These are phyloP conservation scores for Trichoderma guizhouense DNA, from an alignment of 2,329 filamentous ascomycete genomes.

Conservation along the genomic window DNA sequence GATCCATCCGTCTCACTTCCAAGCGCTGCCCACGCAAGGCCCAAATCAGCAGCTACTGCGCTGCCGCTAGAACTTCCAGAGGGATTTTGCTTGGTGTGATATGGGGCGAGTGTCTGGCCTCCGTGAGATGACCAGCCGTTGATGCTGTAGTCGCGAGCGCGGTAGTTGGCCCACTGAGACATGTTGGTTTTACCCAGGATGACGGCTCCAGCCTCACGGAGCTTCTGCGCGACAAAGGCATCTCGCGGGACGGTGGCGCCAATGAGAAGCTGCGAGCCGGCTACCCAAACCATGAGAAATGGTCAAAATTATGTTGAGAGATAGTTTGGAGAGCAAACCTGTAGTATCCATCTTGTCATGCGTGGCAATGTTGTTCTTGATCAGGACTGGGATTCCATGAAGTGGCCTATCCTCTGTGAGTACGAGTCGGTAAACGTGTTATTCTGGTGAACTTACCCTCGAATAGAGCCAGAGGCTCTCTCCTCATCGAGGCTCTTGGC, in stretches of 20 bases:
- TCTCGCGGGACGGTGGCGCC: conserved; percentile 55
- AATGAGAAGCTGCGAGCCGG: conserved; percentile 57
- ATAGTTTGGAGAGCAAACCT: conserved; percentile 14
- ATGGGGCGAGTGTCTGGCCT: conserved; percentile 59
- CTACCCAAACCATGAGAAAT: conserved; percentile 6
- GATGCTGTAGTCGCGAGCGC: conserved; percentile 50
- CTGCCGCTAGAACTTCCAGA: conserved; percentile 59
- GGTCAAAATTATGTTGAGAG: no score
- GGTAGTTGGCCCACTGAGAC: conserved; percentile 61
- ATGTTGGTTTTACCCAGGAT: conserved; percentile 64
- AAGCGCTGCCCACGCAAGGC: conserved; percentile 55
- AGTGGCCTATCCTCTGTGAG: conserved; percentile 37
- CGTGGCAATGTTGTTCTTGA: conserved; percentile 66
- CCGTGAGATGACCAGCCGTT: conserved; percentile 64
- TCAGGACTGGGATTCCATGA: conserved; percentile 61
- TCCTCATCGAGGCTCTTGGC: conserved; percentile 33
- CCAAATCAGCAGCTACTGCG: conserved; percentile 56
- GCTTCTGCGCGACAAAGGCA: conserved; percentile 54
- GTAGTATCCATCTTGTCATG: conserved; percentile 58
- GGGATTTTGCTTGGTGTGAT: conserved; percentile 59
- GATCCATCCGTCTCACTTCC: conserved; percentile 57
- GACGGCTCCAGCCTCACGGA: conserved; percentile 57
- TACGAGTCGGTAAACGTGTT: neutral
- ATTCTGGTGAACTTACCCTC: conserved; percentile 23
- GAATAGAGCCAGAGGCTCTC: conserved; percentile 25